Evolutionary conservation across 2,329 filamentous ascomycete species (phyloP).

Genomic region (Aspergillus carbonarius): DNA sequence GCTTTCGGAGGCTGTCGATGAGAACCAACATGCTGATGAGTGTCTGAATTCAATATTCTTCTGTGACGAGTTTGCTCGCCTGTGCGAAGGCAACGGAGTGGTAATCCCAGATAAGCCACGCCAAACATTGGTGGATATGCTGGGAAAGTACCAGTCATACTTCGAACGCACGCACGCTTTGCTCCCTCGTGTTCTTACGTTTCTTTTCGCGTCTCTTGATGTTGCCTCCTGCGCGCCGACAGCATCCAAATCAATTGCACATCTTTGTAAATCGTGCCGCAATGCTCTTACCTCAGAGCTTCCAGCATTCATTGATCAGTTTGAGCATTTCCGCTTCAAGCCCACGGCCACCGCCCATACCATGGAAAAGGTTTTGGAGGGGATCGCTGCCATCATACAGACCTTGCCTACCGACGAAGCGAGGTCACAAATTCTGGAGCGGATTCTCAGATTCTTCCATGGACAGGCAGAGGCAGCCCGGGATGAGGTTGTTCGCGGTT

Average conservation of each 20-base stretch:
- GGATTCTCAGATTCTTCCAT: constrained; percentile 39
- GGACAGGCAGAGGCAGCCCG: constrained; percentile 35
- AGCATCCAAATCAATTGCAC: constrained; percentile 45
- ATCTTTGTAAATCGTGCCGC: constrained; percentile 46
- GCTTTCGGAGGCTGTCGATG: constrained; percentile 46
- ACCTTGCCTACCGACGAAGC: constrained; percentile 39
- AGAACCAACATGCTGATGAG: constrained; percentile 44
- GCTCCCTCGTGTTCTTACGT: constrained; percentile 43
- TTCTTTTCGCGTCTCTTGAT: constrained; percentile 46
- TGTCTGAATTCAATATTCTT: constrained; percentile 44
- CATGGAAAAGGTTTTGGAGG: constrained; percentile 45
- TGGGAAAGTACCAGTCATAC: constrained; percentile 45
- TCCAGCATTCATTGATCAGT: constrained; percentile 44
- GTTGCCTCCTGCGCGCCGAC: constrained; percentile 41
- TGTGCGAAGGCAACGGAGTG: constrained; percentile 33
- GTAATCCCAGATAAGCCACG: constrained; percentile 39
- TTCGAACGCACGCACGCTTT: constrained; percentile 44
- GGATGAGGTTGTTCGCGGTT: constrained; percentile 30
- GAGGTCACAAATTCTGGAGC: constrained; percentile 40
- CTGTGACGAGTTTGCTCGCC: constrained; percentile 33
- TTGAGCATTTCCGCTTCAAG: constrained; percentile 40
- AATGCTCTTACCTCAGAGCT: constrained; percentile 42
- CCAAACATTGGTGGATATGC: constrained; percentile 43
- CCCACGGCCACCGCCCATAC: constrained; percentile 37
- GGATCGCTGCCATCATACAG: constrained; percentile 47